Evolutionary conservation across 192 early-diverging fungal genomes (phyloP).

Genomic region (Coemansia sp.): DNA sequence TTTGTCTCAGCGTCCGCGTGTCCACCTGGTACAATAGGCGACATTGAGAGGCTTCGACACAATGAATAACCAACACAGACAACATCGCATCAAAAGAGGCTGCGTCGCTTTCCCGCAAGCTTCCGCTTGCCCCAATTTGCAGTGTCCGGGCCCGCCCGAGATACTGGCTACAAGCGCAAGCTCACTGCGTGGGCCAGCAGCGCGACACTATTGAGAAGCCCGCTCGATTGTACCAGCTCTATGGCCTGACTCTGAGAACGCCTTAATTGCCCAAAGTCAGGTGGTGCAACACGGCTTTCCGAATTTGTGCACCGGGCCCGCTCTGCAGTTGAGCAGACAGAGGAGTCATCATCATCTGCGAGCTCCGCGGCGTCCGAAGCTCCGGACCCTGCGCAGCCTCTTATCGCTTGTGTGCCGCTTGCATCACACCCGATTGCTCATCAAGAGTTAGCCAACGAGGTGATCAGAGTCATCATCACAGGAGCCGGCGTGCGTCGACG

Average conservation of each 20-base stretch:
- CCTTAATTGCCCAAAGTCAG: slow-evolving; percentile 2
- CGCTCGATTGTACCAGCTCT: background rate
- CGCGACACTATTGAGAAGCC: background rate
- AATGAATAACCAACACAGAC: slow-evolving; percentile 2
- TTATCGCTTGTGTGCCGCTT: background rate
- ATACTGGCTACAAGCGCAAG: background rate
- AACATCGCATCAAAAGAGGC: slow-evolving; percentile 3
- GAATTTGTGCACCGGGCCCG: background rate
- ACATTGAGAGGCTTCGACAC: background rate
- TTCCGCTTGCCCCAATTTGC: background rate
- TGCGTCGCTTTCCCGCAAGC: background rate
- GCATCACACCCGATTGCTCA: slow-evolving; percentile 13
- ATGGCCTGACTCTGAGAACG: background rate
- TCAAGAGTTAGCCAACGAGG: background rate
- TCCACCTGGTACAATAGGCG: background rate
- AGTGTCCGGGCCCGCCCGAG: background rate
- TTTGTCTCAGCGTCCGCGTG: slow-evolving; percentile 6
- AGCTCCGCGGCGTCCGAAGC: slow-evolving; percentile 3
- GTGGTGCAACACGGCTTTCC: background rate
- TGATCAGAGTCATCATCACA: background rate
- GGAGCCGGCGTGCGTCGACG: background rate
- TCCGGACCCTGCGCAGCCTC: slow-evolving; percentile 3
- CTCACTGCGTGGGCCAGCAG: background rate
- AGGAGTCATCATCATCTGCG: background rate
- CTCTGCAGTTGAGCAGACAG: background rate